phyloP scores from a whole-genome alignment of 257 asterid genomes.

The Henckelia pumila region DNA sequence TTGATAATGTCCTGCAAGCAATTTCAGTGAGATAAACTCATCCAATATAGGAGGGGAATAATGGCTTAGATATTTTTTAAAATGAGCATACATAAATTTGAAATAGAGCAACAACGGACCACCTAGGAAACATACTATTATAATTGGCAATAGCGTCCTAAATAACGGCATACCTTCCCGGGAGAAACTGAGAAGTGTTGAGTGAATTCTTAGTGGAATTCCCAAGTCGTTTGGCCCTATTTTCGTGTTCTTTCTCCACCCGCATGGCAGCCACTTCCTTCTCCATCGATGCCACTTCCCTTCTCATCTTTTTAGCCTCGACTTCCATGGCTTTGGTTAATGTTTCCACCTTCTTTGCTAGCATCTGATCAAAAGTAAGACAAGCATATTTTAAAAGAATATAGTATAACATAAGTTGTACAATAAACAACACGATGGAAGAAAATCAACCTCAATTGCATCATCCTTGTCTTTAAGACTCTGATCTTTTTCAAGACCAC shows the following conservation, averaged over 20 bases:
- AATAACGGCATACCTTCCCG: constrained; percentile 64
- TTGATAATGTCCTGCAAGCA: no score
- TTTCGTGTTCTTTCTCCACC: constrained; percentile 82
- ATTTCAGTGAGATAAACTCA: no score
- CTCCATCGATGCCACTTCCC: constrained; percentile 99
- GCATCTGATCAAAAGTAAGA: constrained; percentile 51
- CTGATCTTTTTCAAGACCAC: constrained; percentile 92
- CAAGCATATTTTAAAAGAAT: constrained; percentile 17
- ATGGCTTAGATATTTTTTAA: no score
- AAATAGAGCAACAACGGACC: no score
- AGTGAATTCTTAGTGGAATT: constrained; percentile 53
- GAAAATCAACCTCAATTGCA: constrained; percentile 78
- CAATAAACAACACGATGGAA: constrained; percentile 17
- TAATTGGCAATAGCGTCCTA: no score
- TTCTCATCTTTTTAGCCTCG: constrained; percentile 97
- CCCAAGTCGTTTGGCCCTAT: constrained; percentile 64
- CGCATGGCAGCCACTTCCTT: constrained; percentile 99
- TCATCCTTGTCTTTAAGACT: constrained; percentile 98
- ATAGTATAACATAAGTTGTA: constrained; percentile 15
- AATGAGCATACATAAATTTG: no score
- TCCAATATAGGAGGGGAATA: no score
- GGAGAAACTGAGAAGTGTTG: constrained; percentile 67
- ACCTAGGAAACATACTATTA: background rate
- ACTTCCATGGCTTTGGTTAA: constrained; percentile 97
- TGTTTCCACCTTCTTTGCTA: constrained; percentile 95